Percentiles rank a stretch among this genome's conserved stretches.
Conservation (phyloP, 2,329 filamentous ascomycete species). For the Colletotrichum paranaense region DNA sequence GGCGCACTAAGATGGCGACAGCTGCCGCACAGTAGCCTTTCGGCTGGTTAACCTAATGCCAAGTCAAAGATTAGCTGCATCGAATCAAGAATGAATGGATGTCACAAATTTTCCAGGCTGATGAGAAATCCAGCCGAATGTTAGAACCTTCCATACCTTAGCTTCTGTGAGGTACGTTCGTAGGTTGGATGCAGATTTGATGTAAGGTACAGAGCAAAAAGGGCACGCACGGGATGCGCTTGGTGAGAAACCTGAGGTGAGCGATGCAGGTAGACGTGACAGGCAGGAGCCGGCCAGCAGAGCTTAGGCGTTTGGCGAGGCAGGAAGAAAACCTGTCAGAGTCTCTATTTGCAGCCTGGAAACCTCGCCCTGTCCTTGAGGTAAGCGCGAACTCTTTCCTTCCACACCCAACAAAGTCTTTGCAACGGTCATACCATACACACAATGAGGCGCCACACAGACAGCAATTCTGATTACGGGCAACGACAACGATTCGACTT, state of each 20-base stretch:
- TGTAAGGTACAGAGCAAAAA: neutral
- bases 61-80: neutral
- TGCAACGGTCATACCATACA: neutral
- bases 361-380: neutral
- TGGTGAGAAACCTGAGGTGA: neutral
- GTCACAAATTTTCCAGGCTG: neutral
- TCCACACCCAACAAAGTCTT: neutral
- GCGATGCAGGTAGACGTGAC: neutral
- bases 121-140: neutral
- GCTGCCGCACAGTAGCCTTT: neutral
- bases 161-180: neutral
- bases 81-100: neutral
- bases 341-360: constrained; percentile 2
- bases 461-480: neutral
- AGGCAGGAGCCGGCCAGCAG: neutral
- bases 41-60: neutral
- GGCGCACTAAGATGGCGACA: constrained; percentile 1
- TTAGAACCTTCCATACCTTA: neutral
- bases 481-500: constrained; percentile 1
- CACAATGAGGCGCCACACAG: neutral
- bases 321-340: neutral
- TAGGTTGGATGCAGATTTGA: neutral
- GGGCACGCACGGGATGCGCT: neutral
- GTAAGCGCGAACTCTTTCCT: neutral
- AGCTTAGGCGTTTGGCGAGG: neutral